Base-by-base conservation (phyloP, 2,329 filamentous ascomycete genomes). In the Neonectria coccinea region DNA sequence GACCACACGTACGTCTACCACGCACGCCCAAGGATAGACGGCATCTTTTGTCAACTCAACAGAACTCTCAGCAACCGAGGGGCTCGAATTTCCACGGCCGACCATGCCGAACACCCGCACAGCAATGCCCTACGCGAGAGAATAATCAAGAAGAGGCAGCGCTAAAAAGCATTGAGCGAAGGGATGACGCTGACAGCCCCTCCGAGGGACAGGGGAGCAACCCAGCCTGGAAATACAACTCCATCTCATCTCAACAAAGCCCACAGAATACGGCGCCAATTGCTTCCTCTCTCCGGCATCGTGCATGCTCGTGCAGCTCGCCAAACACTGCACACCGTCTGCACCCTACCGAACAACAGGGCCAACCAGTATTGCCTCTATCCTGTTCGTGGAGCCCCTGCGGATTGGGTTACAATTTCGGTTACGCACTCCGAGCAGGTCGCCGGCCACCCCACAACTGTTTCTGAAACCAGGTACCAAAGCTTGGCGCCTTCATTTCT, bases 381-480 rank as follows among this genome's bases (percentile, higher is more conserved):
- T 59, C 60, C 58, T 67, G 48, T 25, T 33, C 22, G 45, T 58
- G 29, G 36, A 25, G 39, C 53, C 69, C 70, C 53, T 70, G 68
- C 47, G 25, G n/a, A 33, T 53, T 61, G 52, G 53, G 64, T 48
- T 61, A 59, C 65, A 73, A 73, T 73, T 60, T 73, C 71, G 70
- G 72, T 64, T 56, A 57, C 41, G 45, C 61, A 47, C 48, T 62
- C 67, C 67, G 65, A 71, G 56, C 45, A 59, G 58, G 60, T 36
- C 65, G 55, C 48, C 53, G 56, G 48, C 60, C 45, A 67, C 66
- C 60, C 70, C 67, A 71, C 70, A 67, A 64, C 67, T 67, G 67
- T 68, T 67, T 59, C 69, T 73, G 72, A 74, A 74, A 74, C 72
- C n/a, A 18, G 39, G 18, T 42, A 42, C n/a, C 52, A 61, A 52